Evolutionary conservation across 2,329 filamentous ascomycete species (phyloP), one percentile per base, ranked within the genome.

Genomic region (Exserohilum turcica): DNA sequence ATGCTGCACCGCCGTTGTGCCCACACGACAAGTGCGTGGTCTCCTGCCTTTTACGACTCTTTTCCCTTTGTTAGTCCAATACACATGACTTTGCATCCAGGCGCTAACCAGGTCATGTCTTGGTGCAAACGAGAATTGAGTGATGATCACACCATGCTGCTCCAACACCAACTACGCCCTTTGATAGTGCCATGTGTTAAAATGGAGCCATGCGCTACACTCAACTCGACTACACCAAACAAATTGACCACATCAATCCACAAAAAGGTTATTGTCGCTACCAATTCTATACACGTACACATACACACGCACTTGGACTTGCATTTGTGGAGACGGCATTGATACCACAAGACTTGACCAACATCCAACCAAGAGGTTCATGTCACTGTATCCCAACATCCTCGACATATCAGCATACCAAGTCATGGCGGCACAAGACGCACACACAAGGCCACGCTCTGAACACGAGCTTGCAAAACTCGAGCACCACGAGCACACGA

Each of bases 301-400:
- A n/a, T n/a, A n/a, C n/a, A n/a, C n/a, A n/a, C n/a, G n/a, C n/a
- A n/a, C n/a, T n/a, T n/a, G n/a, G n/a, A n/a, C n/a, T n/a, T n/a
- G n/a, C n/a, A n/a, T 7, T 24, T 24, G 21, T 7, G 21, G 21
- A 24, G 4, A 24, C 4, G 4, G 7, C 21, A 24, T 24, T 7
- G 21, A 24, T 24, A 24, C 21, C 21, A 24, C 21, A 24, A 24
- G 18, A 24, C 21, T 5, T 1, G 7, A 37, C 9, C 35, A 2
- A 27, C 24, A n/a, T n/a, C 19, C 24, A n/a, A 49, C 3, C 24
- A n/a, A 42, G 15, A 19, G 13, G 10, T 40, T 31, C 33, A 56
- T 52, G 50, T 48, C 48, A 7, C 21, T 50, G 6, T 57, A 40
- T 40, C 51, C 60, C 9, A 49, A 38, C 33, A 51, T 50, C 4